Evolutionary conservation across 2,329 filamentous ascomycete genomes (phyloP), one percentile per base, ranked within the genome.

Genomic region (Diaporthe australafricana): DNA sequence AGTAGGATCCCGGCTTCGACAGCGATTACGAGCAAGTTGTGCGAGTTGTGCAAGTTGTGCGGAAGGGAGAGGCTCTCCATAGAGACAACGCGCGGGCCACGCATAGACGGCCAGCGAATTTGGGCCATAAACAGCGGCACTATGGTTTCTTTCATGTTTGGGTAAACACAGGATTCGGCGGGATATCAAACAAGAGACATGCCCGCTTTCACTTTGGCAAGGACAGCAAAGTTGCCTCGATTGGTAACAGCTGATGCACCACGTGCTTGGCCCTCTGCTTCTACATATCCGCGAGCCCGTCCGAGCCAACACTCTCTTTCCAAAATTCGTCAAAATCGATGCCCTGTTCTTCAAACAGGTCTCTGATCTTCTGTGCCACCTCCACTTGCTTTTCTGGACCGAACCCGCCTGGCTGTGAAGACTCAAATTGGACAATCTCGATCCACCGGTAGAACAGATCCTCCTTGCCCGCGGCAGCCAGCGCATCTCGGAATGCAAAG

Each of bases 371-470:
- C 74, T 89, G 84, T 72, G 94, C 94, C 1, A 93, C 92, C 53
- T 86, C 88, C 70, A 89, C 85, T 82, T 97, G 94, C 77, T 90
- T 88, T 79, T 95, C 92, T 0, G 87, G 84, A 1, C 92, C 93
- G 78, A 97, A 97, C 0, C 93, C 94, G 22, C 92, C 94, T 0
- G 94, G 93, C 75, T 89, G 88, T 45, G 91, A 92, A 52, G 93
- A 92, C 83, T 98, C 95, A 78, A 91, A 97, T 83, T 98, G 95
- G 63, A 98, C 91, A 78, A 97, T 88, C 84, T 98, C 95, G 62
- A 98, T 93, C 94, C 95, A 98, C 70, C 92, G 90, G 84, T 93
- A 98, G 84, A 98, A 98, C 68, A 98, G 81, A 75, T 93, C 91
- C 81, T 98, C 95, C 82, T 98, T 97, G 53, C 93, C 94, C 81